Conservation (phyloP, 2,329 filamentous ascomycete genomes). For the Cercospora sp. region DNA sequence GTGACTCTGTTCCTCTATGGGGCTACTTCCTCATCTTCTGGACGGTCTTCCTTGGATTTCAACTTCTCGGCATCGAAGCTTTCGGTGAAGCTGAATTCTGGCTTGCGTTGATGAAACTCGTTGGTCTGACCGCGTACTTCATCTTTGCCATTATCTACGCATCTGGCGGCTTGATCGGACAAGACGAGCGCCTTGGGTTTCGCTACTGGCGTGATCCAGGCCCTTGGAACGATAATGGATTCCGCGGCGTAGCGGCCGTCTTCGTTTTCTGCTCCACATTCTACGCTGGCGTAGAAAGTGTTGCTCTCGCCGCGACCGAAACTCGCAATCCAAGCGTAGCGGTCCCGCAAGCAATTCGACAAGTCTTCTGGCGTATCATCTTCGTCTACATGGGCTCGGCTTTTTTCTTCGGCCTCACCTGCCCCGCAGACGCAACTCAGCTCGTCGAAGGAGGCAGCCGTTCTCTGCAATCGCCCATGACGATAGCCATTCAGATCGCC, state of each 20-base stretch:
- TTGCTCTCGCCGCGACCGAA: constrained; percentile 56
- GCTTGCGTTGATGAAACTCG: constrained; percentile 45
- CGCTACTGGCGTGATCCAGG: constrained; percentile 44
- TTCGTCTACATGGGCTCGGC: constrained; percentile 69
- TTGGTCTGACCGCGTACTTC: constrained; percentile 43
- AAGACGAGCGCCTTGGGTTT: constrained; percentile 34
- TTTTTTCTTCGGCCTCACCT: constrained; percentile 73
- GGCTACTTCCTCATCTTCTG: constrained; percentile 47
- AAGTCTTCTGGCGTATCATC: constrained; percentile 39
- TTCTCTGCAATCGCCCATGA: constrained; percentile 73
- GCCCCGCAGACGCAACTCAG: constrained; percentile 65
- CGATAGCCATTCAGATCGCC: constrained; percentile 70
- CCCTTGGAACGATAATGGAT: constrained; percentile 42
- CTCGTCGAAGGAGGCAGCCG: constrained; percentile 63
- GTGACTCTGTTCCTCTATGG: constrained; percentile 49
- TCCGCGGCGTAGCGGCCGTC: constrained; percentile 45
- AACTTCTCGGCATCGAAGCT: constrained; percentile 44
- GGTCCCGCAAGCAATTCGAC: constrained; percentile 36
- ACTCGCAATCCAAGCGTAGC: constrained; percentile 53
- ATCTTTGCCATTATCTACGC: constrained; percentile 45
- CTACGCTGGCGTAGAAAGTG: constrained; percentile 55
- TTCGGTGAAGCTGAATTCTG: constrained; percentile 50
- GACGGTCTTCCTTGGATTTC: constrained; percentile 42
- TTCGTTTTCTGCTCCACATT: constrained; percentile 49
- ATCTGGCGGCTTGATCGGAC: constrained; percentile 34